Percentiles rank a stretch among this genome's conserved stretches.
These are phyloP conservation scores for Auriscalpium microsporum DNA, from an alignment of 768 basidiomycete genomes.

Conservation along the genomic window DNA sequence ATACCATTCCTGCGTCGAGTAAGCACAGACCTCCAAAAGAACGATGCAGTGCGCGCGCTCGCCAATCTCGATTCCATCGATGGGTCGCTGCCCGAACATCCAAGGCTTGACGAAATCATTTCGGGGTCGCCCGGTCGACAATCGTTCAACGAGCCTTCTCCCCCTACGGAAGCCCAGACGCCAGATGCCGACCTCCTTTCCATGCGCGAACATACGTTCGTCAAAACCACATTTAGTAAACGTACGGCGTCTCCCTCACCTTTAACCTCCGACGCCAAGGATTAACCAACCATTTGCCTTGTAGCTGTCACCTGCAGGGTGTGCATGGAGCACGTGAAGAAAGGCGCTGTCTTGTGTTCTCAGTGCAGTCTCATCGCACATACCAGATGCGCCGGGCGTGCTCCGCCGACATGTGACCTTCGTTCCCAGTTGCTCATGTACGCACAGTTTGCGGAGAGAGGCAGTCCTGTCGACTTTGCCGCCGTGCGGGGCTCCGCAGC, in stretches of 20 bases:
- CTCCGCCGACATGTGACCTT: constrained; percentile 75
- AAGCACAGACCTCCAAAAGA: constrained; percentile 75
- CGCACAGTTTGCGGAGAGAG: constrained; percentile 69
- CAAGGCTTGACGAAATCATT: constrained; percentile 10
- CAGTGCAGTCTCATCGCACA: constrained; percentile 88
- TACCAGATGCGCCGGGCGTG: constrained; percentile 61
- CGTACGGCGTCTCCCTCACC: constrained; percentile 41
- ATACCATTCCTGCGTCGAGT: constrained; percentile 92
- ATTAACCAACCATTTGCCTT: not conserved
- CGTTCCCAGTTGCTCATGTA: constrained; percentile 73
- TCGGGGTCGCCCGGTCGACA: constrained; percentile 10
- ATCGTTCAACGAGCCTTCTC: constrained; percentile 8
- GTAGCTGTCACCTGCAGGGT: constrained; percentile 83
- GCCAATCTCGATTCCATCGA: constrained; percentile 37
- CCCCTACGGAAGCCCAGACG: constrained; percentile 19
- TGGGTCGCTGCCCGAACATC: constrained; percentile 19
- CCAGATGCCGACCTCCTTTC: constrained; percentile 40
- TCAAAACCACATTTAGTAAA: constrained; percentile 89
- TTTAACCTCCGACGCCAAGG: constrained; percentile 1
- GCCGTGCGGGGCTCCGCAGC: constrained; percentile 38
- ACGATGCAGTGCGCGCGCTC: constrained; percentile 50
- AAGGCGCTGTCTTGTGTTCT: constrained; percentile 79
- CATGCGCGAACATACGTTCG: constrained; percentile 71
- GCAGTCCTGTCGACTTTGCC: constrained; percentile 47
- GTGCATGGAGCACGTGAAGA: constrained; percentile 73